Percentiles rank a stretch among this genome's conserved stretches.
phyloP scores from a whole-genome alignment of 1,284 basidiomycete species.

The Papiliotrema terrestris region DNA sequence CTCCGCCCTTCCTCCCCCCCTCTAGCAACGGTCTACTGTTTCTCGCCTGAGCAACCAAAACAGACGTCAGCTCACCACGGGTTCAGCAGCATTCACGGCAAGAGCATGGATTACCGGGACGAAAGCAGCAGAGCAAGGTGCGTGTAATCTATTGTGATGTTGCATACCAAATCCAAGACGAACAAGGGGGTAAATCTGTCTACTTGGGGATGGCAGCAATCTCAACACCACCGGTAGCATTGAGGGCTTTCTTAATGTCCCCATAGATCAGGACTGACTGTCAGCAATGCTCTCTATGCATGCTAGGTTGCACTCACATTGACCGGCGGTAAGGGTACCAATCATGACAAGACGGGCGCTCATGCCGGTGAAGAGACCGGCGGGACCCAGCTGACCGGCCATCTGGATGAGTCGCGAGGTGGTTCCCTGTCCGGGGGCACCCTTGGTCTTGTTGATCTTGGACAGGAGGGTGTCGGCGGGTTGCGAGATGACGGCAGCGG shows the following conservation, averaged over 20 bases:
- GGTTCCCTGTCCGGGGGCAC: constrained; percentile 54
- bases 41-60: too few species aligned
- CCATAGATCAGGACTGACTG: constrained; percentile 50
- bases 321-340: constrained; percentile 57
- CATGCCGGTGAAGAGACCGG: constrained; percentile 56
- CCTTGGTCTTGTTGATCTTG: constrained; percentile 61
- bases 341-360: constrained; percentile 51
- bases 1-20: too few species aligned
- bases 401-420: constrained; percentile 53
- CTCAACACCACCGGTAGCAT: constrained; percentile 50
- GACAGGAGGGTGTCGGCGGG: constrained; percentile 56
- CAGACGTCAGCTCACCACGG: too few species aligned
- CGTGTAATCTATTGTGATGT: too few species aligned
- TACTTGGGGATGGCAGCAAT: constrained; percentile 41
- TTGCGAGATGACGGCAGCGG: constrained; percentile 60
- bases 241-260: constrained; percentile 53
- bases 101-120: too few species aligned
- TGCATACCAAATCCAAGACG: neutral
- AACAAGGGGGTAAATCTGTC: too few species aligned
- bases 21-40: too few species aligned
- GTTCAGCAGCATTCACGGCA: too few species aligned
- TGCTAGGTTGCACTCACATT: constrained; percentile 39
- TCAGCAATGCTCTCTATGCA: neutral
- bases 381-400: constrained; percentile 52
- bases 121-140: too few species aligned